Evolutionary conservation across 306 rosid species (phyloP), one percentile per base, ranked within the genome.

Genomic region (Sicyos edulis): DNA sequence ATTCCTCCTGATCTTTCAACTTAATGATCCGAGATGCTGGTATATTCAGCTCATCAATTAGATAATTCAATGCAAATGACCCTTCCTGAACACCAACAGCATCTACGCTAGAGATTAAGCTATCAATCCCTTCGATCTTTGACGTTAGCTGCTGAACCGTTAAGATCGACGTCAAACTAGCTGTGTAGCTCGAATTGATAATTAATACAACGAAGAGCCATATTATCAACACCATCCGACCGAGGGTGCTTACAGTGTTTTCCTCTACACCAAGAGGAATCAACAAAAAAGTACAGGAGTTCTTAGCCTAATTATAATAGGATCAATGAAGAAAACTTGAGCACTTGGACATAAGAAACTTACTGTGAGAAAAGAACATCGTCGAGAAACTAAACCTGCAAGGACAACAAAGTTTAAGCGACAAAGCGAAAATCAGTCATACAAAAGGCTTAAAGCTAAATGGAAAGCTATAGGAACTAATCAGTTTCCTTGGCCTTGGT

Each of bases 381-480:
- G 97, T 92, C 40, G 97, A 92, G 84, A 89, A 82, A 72, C 87
- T 89, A 79, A 92, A 92, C 96, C 97, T 91, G 96, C 89, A 86
- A 84, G 51, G 1, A 44, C n/a, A n/a, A n/a, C n/a, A n/a, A n/a
- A n/a, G n/a, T n/a, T n/a, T n/a, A n/a, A n/a, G n/a, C n/a, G n/a
- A 21, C 71, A 76, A 56, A 47, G 50, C 71, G 59, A n/a, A 37
- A 47, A 49, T 22, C 15, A 32, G 19, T 19, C 50, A 44, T 14
- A 44, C 54, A 20, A 42, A 11, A 65, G 12, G 6, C 71, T 10
- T 64, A 42, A 11, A 19, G 34, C 10, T 11, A 44, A 17, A 42
- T 42, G 71, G 17, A 9, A 64, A 42, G 9, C 19, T 40, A n/a
- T n/a, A 66, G 20, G 22, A 55, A 74, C 59, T 66, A 12, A 45